Evolutionary conservation across 1,284 basidiomycete genomes (phyloP), one percentile per base, ranked within the genome.

Genomic region (Cronartium quercuum): DNA sequence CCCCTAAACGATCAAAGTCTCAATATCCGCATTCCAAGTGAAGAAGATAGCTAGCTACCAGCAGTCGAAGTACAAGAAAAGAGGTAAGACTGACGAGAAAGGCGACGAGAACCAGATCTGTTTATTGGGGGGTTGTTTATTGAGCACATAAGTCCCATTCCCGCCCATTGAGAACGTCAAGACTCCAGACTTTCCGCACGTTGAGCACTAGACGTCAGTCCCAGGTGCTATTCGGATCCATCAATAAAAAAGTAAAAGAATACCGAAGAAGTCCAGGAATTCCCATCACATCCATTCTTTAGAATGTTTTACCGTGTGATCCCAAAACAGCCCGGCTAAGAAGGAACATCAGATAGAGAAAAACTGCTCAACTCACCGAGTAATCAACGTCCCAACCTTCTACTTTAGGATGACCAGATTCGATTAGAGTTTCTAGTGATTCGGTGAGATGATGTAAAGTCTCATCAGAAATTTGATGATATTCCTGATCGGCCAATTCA

Each of bases 91-190:
- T 58, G 2, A 75, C 71, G 71, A 75, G 29, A 75, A 61, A 1
- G 71, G 71, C 15, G 71, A 75, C 7, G 71, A 75, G 4, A 75
- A 57, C 71, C 71, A 75, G 9, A 75, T 75, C 38, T 75, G 71
- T 62, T 67, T 75, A 35, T 61, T 75, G 3, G 71, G 71, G 2
- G 71, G 71, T 40, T 75, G 71, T 40, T 75, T 75, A 40, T 75
- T 75, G 2, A 75, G 18, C 7, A 75, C 71, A 40, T 75, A 75
- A 6, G 71, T 75, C 0, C 64, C 71, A 44, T 7, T 29, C 5
- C 62, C 29, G n/a, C 57, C 57, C 57, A 75, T 61, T 5, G 64
- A 67, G 34, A 75, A 67, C 13, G 64, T 66, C 58, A 75, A 66
- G 21, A 75, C 71, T 15, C 71, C 71, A 40, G 40, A 66, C 71